phyloP scores from a whole-genome alignment of 1,284 basidiomycete species.

The Puccinia brachypodii region DNA sequence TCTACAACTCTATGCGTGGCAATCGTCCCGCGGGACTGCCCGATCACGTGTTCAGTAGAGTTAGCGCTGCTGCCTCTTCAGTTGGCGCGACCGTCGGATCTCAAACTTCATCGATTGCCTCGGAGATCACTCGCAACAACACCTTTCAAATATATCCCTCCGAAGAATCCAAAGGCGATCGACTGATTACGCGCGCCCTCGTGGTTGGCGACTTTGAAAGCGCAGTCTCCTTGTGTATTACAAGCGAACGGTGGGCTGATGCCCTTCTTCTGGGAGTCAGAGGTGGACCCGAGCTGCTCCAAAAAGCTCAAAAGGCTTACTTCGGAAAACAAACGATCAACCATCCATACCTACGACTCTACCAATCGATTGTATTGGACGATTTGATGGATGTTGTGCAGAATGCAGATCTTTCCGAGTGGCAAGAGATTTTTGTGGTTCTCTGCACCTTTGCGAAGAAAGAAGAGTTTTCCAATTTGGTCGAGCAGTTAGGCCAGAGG shows the following conservation, averaged over 20 bases:
- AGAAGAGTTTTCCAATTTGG: constrained; percentile 80
- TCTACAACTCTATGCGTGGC: constrained; percentile 74
- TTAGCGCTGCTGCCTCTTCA: constrained; percentile 50
- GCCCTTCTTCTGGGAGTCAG: constrained; percentile 89
- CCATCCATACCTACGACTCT: constrained; percentile 85
- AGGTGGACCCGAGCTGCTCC: constrained; percentile 84
- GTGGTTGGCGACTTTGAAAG: constrained; percentile 92
- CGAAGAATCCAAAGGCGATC: constrained; percentile 83
- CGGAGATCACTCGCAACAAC: constrained; percentile 70
- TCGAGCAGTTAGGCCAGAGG: constrained; percentile 87
- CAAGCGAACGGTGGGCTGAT: constrained; percentile 86
- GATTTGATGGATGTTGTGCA: constrained; percentile 91
- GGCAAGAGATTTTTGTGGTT: constrained; percentile 96
- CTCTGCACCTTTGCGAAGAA: constrained; percentile 87
- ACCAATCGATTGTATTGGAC: constrained; percentile 91
- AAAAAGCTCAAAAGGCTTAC: constrained; percentile 87
- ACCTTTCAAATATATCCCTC: constrained; percentile 87
- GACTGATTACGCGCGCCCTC: constrained; percentile 84
- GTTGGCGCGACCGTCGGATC: constrained; percentile 62
- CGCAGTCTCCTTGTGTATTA: constrained; percentile 87
- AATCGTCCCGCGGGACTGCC: constrained; percentile 23
- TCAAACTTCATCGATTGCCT: constrained; percentile 70
- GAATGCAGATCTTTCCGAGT: constrained; percentile 90
- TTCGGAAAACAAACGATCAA: constrained; percentile 77
- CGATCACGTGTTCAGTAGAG: constrained; percentile 42